phyloP scores from a whole-genome alignment of 2,329 filamentous ascomycete species.

The Pseudocercospora ulei region DNA sequence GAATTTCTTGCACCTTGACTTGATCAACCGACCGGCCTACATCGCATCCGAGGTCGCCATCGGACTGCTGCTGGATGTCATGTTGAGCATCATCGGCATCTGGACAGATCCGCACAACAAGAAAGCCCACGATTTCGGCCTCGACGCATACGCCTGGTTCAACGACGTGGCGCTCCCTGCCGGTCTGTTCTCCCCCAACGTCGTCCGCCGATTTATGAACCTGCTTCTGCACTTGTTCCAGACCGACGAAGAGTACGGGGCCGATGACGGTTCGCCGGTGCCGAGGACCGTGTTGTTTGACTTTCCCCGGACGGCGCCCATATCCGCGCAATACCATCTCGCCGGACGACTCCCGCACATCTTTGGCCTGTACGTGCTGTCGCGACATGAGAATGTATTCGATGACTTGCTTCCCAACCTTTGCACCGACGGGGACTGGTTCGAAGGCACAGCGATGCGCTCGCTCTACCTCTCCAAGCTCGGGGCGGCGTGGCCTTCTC shows the following conservation, averaged over 20 bases:
- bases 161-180: constrained; percentile 57
- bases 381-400: constrained; percentile 73
- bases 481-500: constrained; percentile 73
- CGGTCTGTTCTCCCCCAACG: constrained; percentile 58
- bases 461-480: constrained; percentile 66
- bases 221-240: constrained; percentile 63
- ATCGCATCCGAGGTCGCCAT: constrained; percentile 66
- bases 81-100: constrained; percentile 53
- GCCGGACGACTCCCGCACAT: constrained; percentile 59
- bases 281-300: constrained; percentile 63
- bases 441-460: constrained; percentile 77
- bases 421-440: constrained; percentile 57
- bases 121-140: constrained; percentile 55
- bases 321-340: constrained; percentile 66
- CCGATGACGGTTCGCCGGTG: constrained; percentile 42
- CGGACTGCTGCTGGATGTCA: constrained; percentile 56
- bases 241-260: constrained; percentile 57
- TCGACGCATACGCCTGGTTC: constrained; percentile 71
- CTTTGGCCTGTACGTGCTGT: constrained; percentile 73
- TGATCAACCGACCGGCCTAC: constrained; percentile 50
- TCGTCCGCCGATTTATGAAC: constrained; percentile 56
- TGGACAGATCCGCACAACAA: constrained; percentile 53
- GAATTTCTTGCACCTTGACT: constrained; percentile 39
- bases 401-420: constrained; percentile 71
- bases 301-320: constrained; percentile 56